Evolutionary conservation across 768 basidiomycete species (phyloP), one percentile per base, ranked within the genome.

Genomic region (Macrolepiota dolichaula): DNA sequence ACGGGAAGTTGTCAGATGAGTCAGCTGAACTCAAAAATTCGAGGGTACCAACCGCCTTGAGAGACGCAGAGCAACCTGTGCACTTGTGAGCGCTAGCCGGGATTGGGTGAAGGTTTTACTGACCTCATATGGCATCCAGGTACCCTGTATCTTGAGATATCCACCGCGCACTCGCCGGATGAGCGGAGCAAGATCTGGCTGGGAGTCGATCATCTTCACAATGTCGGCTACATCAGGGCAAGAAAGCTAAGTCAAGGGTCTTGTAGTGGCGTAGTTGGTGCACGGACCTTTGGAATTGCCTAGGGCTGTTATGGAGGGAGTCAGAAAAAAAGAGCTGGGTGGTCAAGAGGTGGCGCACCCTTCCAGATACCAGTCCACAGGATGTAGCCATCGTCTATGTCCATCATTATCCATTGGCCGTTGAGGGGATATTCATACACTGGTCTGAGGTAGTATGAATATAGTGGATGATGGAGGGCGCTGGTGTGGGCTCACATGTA

Each of bases 341-440:
- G 0, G 7, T 4, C 42, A 13, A 63, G 53, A 42, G n/a, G 25
- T 47, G 27, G 61, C 77, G 62, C 61, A 92, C 92, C 92, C 81
- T 95, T 95, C 93, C 93, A 95, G 56, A 95, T 95, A 10, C 92
- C 91, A 1, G 94, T 95, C 92, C 93, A 95, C 17, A 94, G 78
- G 61, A 95, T 88, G 71, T 92, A 94, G 2, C 93, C 93, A 70
- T 94, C 92, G 71, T 95, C 93, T 69, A 92, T 89, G 76, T 95
- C 93, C 85, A 94, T 92, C 93, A 95, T 94, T 68, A 95, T 91
- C 90, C 92, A 93, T 69, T 94, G 92, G 22, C 88, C 89, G 64
- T 92, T 92, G 59, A 95, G 79, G 1, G 91, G 91, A 67, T 94
- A 95, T 71, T 95, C 93, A 68, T 91, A 94, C 11, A 95, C 93